phyloP scores from a whole-genome alignment of 2,329 filamentous ascomycete species.

The Nigrospora sphaerica region DNA sequence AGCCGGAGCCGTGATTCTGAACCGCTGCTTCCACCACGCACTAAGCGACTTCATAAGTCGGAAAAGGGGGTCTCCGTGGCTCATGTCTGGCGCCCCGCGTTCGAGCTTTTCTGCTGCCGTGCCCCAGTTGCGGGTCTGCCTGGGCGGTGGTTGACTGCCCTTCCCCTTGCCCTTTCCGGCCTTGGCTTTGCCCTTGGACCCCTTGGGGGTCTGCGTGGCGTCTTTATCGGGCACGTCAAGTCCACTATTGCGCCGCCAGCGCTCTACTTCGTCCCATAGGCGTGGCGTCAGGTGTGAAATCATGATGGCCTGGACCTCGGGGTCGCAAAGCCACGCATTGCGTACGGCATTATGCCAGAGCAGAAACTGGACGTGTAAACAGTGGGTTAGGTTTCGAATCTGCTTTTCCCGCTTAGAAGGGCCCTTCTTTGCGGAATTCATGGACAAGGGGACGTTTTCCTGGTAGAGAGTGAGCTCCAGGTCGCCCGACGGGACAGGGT shows the following conservation, averaged over 20 bases:
- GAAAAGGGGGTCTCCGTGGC: slow-evolving; percentile 74
- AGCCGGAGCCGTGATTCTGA: slow-evolving; percentile 68
- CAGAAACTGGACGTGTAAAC: slow-evolving; percentile 79
- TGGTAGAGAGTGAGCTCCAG: slow-evolving; percentile 65
- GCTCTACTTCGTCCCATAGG: slow-evolving; percentile 65
- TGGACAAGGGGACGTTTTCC: slow-evolving; percentile 53
- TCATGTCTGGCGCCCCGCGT: slow-evolving; percentile 66
- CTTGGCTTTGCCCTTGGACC: slow-evolving; percentile 29
- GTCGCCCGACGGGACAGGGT: slow-evolving; percentile 52
- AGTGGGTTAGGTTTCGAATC: slow-evolving; percentile 73
- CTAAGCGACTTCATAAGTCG: slow-evolving; percentile 69
- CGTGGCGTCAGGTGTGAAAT: slow-evolving; percentile 64
- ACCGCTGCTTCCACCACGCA: slow-evolving; percentile 83
- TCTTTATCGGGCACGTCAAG: slow-evolving; percentile 40
- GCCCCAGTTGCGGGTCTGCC: slow-evolving; percentile 60
- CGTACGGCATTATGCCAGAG: slow-evolving; percentile 85
- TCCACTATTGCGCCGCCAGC: slow-evolving; percentile 64
- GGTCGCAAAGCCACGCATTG: slow-evolving; percentile 78
- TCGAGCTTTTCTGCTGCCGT: slow-evolving; percentile 62
- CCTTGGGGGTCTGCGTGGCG: slow-evolving; percentile 11
- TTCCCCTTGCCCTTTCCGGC: slow-evolving; percentile 23
- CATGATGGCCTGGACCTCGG: slow-evolving; percentile 66
- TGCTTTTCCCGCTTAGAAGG: slow-evolving; percentile 77
- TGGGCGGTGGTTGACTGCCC: slow-evolving; percentile 18
- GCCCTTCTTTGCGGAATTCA: slow-evolving; percentile 68